Conservation (phyloP, 352 stramenopile genomes). For the Plasmopara halstedii region DNA sequence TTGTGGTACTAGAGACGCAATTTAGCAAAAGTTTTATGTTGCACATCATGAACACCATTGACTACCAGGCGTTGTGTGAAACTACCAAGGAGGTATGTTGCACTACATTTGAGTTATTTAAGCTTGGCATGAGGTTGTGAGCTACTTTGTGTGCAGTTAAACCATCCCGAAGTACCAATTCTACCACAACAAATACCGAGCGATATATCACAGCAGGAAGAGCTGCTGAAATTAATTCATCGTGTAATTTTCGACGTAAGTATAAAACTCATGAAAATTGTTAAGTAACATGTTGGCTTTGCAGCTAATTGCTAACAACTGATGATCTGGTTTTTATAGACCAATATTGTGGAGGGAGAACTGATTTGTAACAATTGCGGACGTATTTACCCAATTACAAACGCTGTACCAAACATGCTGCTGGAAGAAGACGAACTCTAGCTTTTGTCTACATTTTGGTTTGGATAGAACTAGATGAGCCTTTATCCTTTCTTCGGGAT, state of each 20-base stretch:
- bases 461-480: no score
- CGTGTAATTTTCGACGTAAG: conserved; percentile 76
- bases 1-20: conserved; percentile 70
- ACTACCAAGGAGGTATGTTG: conserved; percentile 62
- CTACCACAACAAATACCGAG: conserved; percentile 56
- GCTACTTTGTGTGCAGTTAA: conserved; percentile 33
- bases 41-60: conserved; percentile 83
- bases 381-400: conserved; percentile 66
- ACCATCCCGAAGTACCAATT: conserved; percentile 68
- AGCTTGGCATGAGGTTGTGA: background rate
- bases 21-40: conserved; percentile 82
- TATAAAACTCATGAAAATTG: background rate
- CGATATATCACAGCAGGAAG: conserved; percentile 50
- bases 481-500: no score
- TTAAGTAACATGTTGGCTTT: background rate
- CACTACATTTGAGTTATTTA: background rate
- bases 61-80: conserved; percentile 66
- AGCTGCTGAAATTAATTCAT: conserved; percentile 70
- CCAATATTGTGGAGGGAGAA: conserved; percentile 79
- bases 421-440: conserved; percentile 83
- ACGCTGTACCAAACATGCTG: conserved; percentile 82
- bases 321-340: conserved; percentile 24
- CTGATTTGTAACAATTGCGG: conserved; percentile 81
- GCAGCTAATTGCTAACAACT: no score
- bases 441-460: conserved; percentile 13